Evolutionary conservation across 2,329 filamentous ascomycete species (phyloP), one percentile per base, ranked within the genome.

Genomic region (Amesomyces nigricolor): DNA sequence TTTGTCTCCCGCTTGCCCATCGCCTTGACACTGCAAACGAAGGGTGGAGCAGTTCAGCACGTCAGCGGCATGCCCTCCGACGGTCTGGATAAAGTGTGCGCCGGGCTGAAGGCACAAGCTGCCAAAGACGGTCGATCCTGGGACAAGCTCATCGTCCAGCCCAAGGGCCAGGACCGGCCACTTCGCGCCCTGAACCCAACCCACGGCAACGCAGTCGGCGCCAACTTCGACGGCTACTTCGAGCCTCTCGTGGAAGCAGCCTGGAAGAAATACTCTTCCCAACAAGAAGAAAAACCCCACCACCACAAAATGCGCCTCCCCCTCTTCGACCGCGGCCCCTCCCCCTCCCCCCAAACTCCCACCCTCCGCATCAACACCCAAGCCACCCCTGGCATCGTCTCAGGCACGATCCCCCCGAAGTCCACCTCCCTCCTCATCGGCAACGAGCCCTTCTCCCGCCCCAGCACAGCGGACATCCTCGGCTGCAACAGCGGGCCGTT

Each of bases 401-500:
- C 67, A 0, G 83, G 80, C 19, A 67, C 67, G n/a, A 75, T 84
- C 30, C 64, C 70, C 60, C 61, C 70, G 40, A 64, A 65, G 52
- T 71, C 69, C 8, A 70, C 72, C n/a, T 66, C 67, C 54, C 62
- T 76, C 3, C 70, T 71, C 2, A 61, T 74, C 22, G 71, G 66
- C 37, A 60, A 61, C 9, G 73, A 75, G 61, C 35, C 42, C 1
- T 89, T 88, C 66, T 56, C 65, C 1, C 74, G 78, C 56, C 86
- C 86, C 0, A 76, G 71, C 1, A 80, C 80, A 1, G 71, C 71
- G 11, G 86, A 89, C 67, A 85, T 89, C 59, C 82, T 88, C 65
- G 78, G 78, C 37, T 87, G 84, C 70, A 83, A 79, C 61, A 82
- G 78, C 2, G 83, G 83, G 0, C 82, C 83, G 0, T 86, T 87